A percentile compares a stretch with the other conserved stretches of the same genome.
Evolutionary conservation across 2,329 filamentous ascomycete species (phyloP).

Genomic region (Penicillium verrucosum): DNA sequence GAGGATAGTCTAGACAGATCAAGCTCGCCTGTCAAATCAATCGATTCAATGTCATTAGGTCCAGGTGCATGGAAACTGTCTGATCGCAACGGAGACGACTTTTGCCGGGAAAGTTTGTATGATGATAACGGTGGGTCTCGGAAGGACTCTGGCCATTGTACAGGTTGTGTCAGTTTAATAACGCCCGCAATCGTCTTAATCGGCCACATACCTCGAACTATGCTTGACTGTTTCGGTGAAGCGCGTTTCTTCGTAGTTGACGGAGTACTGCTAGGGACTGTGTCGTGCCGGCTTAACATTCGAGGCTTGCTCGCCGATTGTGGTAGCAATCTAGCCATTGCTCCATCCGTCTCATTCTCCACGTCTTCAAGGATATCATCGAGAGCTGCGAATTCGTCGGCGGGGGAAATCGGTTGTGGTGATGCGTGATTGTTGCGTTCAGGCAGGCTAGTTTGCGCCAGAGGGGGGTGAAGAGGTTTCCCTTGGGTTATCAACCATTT

Average conservation of each 20-base stretch:
- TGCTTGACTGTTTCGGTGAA: constrained; percentile 8
- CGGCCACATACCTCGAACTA: constrained; percentile 26
- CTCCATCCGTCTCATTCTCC: constrained; percentile 26
- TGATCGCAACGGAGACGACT: constrained; percentile 22
- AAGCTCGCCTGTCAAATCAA: constrained; percentile 45
- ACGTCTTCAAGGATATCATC: constrained; percentile 26
- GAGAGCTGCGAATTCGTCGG: constrained; percentile 17
- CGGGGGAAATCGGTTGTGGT: constrained; percentile 16
- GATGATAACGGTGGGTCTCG: constrained; percentile 20
- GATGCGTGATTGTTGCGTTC: constrained; percentile 24
- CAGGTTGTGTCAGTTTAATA: not conserved
- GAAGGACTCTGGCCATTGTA: constrained; percentile 12
- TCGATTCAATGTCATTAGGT: constrained; percentile 41
- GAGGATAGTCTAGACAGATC: constrained; percentile 39
- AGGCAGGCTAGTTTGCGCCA: constrained; percentile 21
- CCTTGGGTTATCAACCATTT: constrained; percentile 47
- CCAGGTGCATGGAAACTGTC: constrained; percentile 18
- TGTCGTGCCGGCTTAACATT: constrained; percentile 35
- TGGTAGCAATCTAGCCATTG: constrained; percentile 47
- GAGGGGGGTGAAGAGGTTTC: constrained; percentile 32
- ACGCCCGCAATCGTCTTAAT: not conserved
- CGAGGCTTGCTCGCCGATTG: constrained; percentile 41
- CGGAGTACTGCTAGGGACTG: constrained; percentile 17
- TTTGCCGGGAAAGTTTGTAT: constrained; percentile 11
- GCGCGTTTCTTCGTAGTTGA: constrained; percentile 19